Percentiles rank a stretch among this genome's conserved stretches.
phyloP scores from a whole-genome alignment of 192 early-diverging fungal species.

The Podila epicladia region DNA sequence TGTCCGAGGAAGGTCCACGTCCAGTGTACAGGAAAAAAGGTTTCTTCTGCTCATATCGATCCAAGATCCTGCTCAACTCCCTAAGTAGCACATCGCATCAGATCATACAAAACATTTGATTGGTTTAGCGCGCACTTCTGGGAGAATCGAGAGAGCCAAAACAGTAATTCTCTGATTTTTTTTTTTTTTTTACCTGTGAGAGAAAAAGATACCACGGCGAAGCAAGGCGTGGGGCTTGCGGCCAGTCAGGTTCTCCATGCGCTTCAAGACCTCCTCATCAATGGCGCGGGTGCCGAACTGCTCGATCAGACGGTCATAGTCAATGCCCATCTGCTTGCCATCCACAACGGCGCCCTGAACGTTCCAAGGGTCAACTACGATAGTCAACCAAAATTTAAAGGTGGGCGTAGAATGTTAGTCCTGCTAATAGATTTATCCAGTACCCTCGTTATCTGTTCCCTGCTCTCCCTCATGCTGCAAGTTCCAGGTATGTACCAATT shows the following conservation, averaged over 20 bases:
- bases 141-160: no score
- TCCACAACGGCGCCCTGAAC: constrained; percentile 93
- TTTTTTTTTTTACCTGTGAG: constrained; percentile 74
- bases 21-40: constrained; percentile 99
- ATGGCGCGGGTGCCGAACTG: constrained; percentile 90
- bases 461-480: background rate
- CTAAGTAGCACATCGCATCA: constrained; percentile 31
- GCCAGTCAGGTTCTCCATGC: constrained; percentile 89
- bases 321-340: constrained; percentile 86
- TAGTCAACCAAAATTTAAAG: constrained; percentile 18
- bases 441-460: background rate
- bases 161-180: no score
- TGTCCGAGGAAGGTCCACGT: constrained; percentile 89
- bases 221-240: constrained; percentile 83
- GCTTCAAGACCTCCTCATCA: constrained; percentile 76
- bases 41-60: constrained; percentile 94
- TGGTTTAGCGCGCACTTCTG: background rate
- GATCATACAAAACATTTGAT: background rate
- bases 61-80: constrained; percentile 86
- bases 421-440: background rate
- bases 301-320: constrained; percentile 91
- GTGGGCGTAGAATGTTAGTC: background rate
- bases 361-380: constrained; percentile 91
- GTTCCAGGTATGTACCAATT: constrained; percentile 17
- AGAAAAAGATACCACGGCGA: constrained; percentile 93